These are phyloP conservation scores for Cutaneotrichosporon sp. DNA, from an alignment of 1,284 basidiomycete species.

Conservation along the genomic window DNA sequence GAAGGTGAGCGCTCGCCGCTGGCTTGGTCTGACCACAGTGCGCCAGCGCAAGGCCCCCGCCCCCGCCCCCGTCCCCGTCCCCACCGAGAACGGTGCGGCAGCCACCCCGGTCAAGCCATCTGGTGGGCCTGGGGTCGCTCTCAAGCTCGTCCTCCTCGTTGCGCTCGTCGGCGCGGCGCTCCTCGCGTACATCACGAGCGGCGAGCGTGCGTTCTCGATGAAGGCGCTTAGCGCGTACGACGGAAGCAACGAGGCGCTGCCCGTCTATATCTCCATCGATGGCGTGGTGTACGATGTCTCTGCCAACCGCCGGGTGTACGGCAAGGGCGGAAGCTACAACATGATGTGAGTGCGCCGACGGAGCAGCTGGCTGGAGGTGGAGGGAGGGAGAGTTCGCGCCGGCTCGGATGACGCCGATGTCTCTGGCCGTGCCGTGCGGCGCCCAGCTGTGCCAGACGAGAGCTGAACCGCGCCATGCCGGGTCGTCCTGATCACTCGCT, in stretches of 20 bases:
- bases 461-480: too few species aligned
- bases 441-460: too few species aligned
- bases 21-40: neutral
- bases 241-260: slow-evolving; percentile 67
- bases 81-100: too few species aligned
- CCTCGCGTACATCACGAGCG: neutral
- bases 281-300: slow-evolving; percentile 62
- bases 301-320: slow-evolving; percentile 53
- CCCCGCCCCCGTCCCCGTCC: neutral
- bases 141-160: neutral
- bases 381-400: too few species aligned
- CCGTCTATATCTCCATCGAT: slow-evolving; percentile 86
- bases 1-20: neutral
- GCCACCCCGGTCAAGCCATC: neutral
- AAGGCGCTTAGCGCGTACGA: slow-evolving; percentile 68
- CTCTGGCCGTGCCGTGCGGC: too few species aligned
- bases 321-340: slow-evolving; percentile 53
- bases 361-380: neutral
- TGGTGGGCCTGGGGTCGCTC: neutral
- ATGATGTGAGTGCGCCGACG: slow-evolving; percentile 47
- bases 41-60: neutral
- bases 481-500: neutral
- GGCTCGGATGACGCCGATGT: too few species aligned
- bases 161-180: neutral
- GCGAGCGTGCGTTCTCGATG: slow-evolving; percentile 16